A percentile compares a stretch with the other conserved stretches of the same genome.
These are phyloP conservation scores for Podosphaera xanthii DNA, from an alignment of 2,329 filamentous ascomycete species.

Conservation along the genomic window DNA sequence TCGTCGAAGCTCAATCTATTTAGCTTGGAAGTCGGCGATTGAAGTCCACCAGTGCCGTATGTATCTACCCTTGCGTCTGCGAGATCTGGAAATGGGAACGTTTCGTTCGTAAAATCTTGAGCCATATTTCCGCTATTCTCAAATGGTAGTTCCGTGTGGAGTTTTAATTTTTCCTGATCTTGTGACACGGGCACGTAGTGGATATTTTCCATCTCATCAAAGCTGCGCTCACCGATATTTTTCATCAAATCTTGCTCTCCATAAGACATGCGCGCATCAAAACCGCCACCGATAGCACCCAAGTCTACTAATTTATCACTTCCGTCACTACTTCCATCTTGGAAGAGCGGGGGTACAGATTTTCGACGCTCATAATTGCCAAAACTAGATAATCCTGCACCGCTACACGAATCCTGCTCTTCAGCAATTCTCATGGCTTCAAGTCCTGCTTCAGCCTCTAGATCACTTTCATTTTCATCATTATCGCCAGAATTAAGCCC, in stretches of 20 bases:
- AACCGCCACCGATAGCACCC: conserved; percentile 51
- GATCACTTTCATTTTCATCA: conserved; percentile 59
- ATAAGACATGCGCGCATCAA: conserved; percentile 35
- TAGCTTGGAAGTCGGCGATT: conserved; percentile 47
- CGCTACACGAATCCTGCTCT: conserved; percentile 43
- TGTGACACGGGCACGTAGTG: conserved; percentile 25
- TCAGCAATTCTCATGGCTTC: conserved; percentile 70
- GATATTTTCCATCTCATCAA: conserved; percentile 19
- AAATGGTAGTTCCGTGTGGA: conserved; percentile 10
- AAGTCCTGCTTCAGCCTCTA: conserved; percentile 65
- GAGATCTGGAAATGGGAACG: conserved; percentile 33
- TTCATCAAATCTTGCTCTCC: conserved; percentile 21
- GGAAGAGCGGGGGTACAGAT: conserved; percentile 4
- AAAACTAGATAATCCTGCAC: conserved; percentile 30
- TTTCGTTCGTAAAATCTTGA: conserved; percentile 22
- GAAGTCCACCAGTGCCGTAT: conserved; percentile 70
- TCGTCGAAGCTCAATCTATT: conserved; percentile 77
- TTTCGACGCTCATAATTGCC: conserved; percentile 25
- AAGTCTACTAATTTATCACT: conserved; percentile 34
- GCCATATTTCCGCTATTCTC: conserved; percentile 16
- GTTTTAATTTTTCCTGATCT: conserved; percentile 15
- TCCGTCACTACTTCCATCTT: conserved; percentile 32
- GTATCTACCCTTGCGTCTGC: conserved; percentile 42
- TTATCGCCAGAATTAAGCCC: conserved; percentile 19
- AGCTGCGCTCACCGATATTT: conserved; percentile 16